Base-by-base conservation (phyloP, 371 early-diverging fungal genomes). In the Actinomortierella ambigua region DNA sequence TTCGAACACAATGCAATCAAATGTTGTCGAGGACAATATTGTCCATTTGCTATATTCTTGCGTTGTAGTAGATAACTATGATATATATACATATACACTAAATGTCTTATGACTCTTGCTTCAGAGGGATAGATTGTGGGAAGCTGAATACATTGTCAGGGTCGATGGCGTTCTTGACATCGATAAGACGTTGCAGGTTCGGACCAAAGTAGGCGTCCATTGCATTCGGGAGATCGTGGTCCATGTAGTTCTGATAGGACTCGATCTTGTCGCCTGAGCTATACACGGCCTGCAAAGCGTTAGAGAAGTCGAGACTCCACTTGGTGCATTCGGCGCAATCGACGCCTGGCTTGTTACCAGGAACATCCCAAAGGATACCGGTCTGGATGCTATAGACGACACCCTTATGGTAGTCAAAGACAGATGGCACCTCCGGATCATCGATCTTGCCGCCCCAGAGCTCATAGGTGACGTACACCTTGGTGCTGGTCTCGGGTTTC, bases 101-200 rank as follows among this genome's bases (percentile, higher is more conserved):
- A n/a, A n/a, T n/a, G n/a, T n/a, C n/a, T n/a, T n/a, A n/a, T n/a
- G n/a, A n/a, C n/a, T n/a, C n/a, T n/a, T n/a, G n/a, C n/a, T n/a
- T n/a, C n/a, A 77, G 64, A 20, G 79, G 79, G 47, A 79, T 79
- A 48, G 69, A 71, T 52, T 69, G 76, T 23, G 77, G 68, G 65
- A 71, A 76, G 27, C 68, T 59, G 55, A 81, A 77, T 50, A 68
- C 29, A 42, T 79, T 79, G n/a, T 50, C 29, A 18, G 77, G 71
- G 42, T 81, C 81, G n/a, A 68, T 52, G 2, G 50, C 22, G 1
- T 65, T 49, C 61, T 81, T 79, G 34, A 76, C 66, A 29, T 58
- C 26, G 44, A 59, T 58, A 40, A 81, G 41, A 15, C 69, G 57
- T 8, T 71, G 57, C 23, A 56, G 24, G 23, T 69, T 69, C 1